Evolutionary conservation across 177 flowering plant genomes (phyloP).

Genomic region (Vitis hybrid): DNA sequence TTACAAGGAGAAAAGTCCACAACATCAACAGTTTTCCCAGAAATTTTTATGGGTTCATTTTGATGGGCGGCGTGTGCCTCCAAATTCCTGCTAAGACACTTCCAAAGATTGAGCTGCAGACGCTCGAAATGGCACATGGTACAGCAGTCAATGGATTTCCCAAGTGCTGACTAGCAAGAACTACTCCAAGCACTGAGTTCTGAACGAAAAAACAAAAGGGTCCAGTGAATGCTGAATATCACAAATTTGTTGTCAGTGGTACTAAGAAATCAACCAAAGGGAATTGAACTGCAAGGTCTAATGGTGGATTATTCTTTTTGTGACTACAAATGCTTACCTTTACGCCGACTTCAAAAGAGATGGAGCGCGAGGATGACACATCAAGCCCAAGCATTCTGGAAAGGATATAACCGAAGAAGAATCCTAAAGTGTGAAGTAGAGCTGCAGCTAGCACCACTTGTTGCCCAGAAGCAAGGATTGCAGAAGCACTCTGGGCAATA

Average conservation of each 20-base stretch:
- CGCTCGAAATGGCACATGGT: slow-evolving; percentile 93
- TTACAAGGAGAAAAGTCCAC: no score
- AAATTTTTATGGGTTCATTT: background rate
- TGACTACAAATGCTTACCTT: slow-evolving; percentile 44
- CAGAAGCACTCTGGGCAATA: slow-evolving; percentile 81
- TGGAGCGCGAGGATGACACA: slow-evolving; percentile 68
- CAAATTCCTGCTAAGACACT: slow-evolving; percentile 78
- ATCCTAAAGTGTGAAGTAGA: slow-evolving; percentile 80
- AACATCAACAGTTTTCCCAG: no score
- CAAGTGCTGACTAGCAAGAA: slow-evolving; percentile 85
- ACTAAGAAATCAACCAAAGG: no score
- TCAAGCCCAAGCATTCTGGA: slow-evolving; percentile 71
- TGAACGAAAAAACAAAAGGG: slow-evolving; percentile 26
- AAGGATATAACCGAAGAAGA: slow-evolving; percentile 80
- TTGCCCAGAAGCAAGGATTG: slow-evolving; percentile 72
- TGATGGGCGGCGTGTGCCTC: slow-evolving; percentile 40
- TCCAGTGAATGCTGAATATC: background rate
- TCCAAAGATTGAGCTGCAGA: slow-evolving; percentile 78
- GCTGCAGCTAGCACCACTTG: slow-evolving; percentile 66
- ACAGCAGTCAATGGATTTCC: slow-evolving; percentile 86
- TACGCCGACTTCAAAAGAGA: slow-evolving; percentile 96
- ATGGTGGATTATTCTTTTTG: background rate
- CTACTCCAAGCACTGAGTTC: slow-evolving; percentile 88
- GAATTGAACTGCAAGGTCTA: no score
- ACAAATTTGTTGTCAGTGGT: no score